Conservation (phyloP, 2,329 filamentous ascomycete genomes). For the Cercospora sesami region DNA sequence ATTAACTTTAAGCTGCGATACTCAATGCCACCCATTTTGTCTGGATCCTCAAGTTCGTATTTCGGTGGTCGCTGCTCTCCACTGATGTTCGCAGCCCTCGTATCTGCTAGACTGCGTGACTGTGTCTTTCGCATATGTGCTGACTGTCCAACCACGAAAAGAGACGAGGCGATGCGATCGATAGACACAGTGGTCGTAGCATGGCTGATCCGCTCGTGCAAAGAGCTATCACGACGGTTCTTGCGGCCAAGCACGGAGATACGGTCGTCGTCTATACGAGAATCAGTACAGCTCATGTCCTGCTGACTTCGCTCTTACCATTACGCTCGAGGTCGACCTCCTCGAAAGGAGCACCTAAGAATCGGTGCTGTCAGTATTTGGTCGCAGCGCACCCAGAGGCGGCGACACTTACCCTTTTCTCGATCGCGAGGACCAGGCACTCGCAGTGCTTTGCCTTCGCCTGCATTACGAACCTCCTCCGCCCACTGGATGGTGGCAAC, state of each 20-base stretch:
- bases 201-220: background rate
- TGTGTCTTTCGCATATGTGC: background rate
- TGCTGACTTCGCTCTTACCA: background rate
- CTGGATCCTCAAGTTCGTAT: slow-evolving; percentile 45
- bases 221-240: background rate
- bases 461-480: background rate
- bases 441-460: background rate
- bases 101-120: background rate
- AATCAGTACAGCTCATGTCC: background rate
- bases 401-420: background rate
- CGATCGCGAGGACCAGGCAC: background rate
- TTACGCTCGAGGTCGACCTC: background rate
- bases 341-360: background rate
- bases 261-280: background rate
- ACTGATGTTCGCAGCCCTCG: background rate
- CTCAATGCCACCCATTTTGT: slow-evolving; percentile 62
- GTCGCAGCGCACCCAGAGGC: background rate
- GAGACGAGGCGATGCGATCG: background rate
- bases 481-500: background rate
- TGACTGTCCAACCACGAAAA: background rate
- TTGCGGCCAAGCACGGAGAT: background rate
- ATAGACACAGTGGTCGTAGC: background rate
- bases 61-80: background rate
- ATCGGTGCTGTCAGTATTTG: background rate
- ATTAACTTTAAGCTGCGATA: slow-evolving; percentile 58